A percentile compares a stretch with the other conserved stretches of the same genome.
Conservation (phyloP, 78 protist species). For the Isochrysis galbana region DNA sequence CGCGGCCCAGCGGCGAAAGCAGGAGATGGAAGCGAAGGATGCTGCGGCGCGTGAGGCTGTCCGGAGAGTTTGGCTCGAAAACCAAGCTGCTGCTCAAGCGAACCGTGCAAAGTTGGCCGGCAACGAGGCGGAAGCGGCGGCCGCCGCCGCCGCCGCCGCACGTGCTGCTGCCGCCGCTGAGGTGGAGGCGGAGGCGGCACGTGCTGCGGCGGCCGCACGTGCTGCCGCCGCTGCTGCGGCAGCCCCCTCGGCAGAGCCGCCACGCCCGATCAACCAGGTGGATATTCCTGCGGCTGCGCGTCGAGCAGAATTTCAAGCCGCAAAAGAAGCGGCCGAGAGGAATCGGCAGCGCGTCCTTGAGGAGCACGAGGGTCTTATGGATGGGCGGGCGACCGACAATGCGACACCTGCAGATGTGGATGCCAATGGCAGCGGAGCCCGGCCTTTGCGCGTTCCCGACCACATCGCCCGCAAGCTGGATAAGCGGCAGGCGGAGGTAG, state of each 20-base stretch:
- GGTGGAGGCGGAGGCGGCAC: not conserved
- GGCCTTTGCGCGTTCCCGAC: not conserved
- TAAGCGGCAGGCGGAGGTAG: not conserved
- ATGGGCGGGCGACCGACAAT: not conserved
- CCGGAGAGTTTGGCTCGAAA: not conserved
- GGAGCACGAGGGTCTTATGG: not conserved
- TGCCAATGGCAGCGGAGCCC: not conserved
- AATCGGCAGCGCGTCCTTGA: not conserved
- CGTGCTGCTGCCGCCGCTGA: not conserved
- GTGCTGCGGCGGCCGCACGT: not conserved
- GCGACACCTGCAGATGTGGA: not conserved
- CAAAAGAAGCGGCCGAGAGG: not conserved
- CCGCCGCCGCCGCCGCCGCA: not conserved
- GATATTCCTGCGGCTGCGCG: not conserved
- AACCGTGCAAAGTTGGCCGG: not conserved
- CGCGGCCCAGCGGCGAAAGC: not conserved
- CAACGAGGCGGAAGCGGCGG: not conserved
- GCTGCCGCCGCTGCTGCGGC: not conserved
- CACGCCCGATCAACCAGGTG: not conserved
- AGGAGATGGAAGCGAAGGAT: not conserved
- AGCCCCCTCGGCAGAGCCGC: not conserved
- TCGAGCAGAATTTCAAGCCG: not conserved
- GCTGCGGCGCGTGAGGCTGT: constrained; percentile 9
- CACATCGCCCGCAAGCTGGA: not conserved
- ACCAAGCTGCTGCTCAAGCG: not conserved